Percentiles rank a stretch among this genome's conserved stretches.
Conservation (phyloP, 2,329 filamentous ascomycete species). For the Pseudogymnoascus sp. region DNA sequence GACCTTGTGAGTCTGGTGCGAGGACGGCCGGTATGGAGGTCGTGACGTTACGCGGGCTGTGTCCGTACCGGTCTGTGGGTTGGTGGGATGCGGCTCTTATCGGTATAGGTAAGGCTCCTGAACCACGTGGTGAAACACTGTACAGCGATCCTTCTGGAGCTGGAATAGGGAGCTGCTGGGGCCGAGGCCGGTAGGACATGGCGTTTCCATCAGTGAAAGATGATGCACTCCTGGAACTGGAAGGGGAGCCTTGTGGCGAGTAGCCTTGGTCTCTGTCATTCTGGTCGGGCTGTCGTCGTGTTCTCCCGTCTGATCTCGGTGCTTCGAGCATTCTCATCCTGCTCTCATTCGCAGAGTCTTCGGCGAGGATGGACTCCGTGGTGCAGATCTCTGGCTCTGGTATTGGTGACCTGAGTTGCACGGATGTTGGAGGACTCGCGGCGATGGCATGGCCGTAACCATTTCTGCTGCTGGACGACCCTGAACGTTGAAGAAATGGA, state of each 20-base stretch:
- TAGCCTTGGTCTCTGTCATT: neutral
- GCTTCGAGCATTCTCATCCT: neutral
- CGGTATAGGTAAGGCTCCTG: neutral
- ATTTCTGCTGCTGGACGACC: neutral
- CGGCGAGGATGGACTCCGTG: slow-evolving; percentile 11
- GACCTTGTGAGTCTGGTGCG: slow-evolving; percentile 48
- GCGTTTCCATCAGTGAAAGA: neutral
- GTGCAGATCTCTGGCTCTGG: slow-evolving; percentile 13
- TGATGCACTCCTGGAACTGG: neutral
- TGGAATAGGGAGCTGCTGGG: neutral
- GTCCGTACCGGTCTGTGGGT: neutral
- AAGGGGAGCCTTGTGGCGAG: neutral
- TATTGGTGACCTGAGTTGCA: slow-evolving; percentile 2
- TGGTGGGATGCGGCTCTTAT: neutral
- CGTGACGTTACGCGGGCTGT: neutral
- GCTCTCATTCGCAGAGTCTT: slow-evolving; percentile 1
- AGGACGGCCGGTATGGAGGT: slow-evolving; percentile 25
- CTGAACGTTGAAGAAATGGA: neutral
- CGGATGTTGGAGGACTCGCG: neutral
- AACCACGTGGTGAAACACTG: neutral
- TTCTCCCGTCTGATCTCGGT: neutral
- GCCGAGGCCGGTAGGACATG: neutral
- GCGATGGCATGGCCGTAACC: neutral
- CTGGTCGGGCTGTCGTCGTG: neutral
- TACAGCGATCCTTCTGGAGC: neutral